Evolutionary conservation across 371 early-diverging fungal species (phyloP).

Genomic region (Mucor irregularis): DNA sequence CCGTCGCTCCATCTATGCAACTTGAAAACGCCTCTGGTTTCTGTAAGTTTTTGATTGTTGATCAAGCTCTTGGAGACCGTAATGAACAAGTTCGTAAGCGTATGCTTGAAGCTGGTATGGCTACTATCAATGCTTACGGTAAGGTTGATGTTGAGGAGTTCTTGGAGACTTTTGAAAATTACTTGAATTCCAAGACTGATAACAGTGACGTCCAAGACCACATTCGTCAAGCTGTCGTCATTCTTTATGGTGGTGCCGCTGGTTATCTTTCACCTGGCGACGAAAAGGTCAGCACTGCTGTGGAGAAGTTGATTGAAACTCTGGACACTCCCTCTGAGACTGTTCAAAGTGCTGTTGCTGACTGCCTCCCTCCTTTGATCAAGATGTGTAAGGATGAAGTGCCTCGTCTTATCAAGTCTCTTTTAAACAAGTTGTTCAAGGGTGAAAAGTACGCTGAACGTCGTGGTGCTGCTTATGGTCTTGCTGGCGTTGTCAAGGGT

Average conservation of each 20-base stretch:
- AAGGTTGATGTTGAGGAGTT: conserved; percentile 63
- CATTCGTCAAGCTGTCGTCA: conserved; percentile 89
- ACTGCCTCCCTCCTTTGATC: conserved; percentile 93
- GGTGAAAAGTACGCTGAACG: conserved; percentile 85
- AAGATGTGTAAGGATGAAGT: conserved; percentile 69
- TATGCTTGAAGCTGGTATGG: conserved; percentile 89
- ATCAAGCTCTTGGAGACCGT: conserved; percentile 88
- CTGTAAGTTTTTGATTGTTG: conserved; percentile 77
- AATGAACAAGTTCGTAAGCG: conserved; percentile 74
- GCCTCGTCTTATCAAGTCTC: conserved; percentile 59
- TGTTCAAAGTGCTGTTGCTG: conserved; percentile 93
- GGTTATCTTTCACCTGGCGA: conserved; percentile 78
- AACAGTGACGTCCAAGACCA: conserved; percentile 71
- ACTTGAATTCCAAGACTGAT: conserved; percentile 64
- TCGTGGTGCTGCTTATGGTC: conserved; percentile 95
- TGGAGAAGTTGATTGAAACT: conserved; percentile 86
- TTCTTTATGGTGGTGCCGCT: conserved; percentile 91
- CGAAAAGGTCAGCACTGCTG: conserved; percentile 75
- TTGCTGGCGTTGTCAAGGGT: conserved; percentile 96
- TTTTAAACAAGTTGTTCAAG: conserved; percentile 73
- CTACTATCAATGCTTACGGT: conserved; percentile 75
- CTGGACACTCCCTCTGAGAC: conserved; percentile 93
- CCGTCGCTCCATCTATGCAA: conserved; percentile 68
- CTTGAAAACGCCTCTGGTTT: conserved; percentile 56
- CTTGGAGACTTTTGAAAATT: conserved; percentile 76